Base-by-base conservation (phyloP, 768 basidiomycete genomes). In the Lactarius tabidus region DNA sequence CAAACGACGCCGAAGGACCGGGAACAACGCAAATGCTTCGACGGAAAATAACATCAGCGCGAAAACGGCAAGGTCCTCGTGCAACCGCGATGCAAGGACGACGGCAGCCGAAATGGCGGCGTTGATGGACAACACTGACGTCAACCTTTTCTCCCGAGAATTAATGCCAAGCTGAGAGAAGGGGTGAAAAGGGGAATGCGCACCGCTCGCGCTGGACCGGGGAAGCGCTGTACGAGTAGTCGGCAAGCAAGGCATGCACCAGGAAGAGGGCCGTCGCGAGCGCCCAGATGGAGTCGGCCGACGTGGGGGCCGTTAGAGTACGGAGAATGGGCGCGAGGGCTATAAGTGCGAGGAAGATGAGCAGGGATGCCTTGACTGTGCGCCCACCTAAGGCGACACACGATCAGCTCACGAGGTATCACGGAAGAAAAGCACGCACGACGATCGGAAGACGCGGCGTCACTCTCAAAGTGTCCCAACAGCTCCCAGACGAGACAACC, bases 271-370 rank as follows among this genome's bases (percentile, higher is more conserved):
- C 80, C 4, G 91, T 91, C n/a, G 93, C 85, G 58, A 98, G 77
- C 7, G 96, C 95, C 94, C 94, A 98, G 69, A 98, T 95, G 33
- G 94, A 94, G 75, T 99, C 97, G 15, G 91, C 91, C 43, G 96
- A 97, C 5, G 95, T 98, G 29, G 95, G 93, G 43, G 92, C 90
- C 33, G 94, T 96, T 72, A 99, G 78, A 6, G 96, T 98, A 72
- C 89, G 85, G 62, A 98, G 79, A 12, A 98, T 90, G 17, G 97
- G 97, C 3, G 95, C 89, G 61, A 98, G 80, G 18, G 94, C 88
- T 79, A 97, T 86, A 65, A 99, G 82, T 8, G 91, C 85, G 28
- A 97, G 82, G 72, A 96, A 91, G 69, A 95, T 90, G 64, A 98
- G 80, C 52, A 98, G 81, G 8, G 90, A 89, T 4, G 92, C 91